Evolutionary conservation across 495 filamentous ascomycete genomes (phyloP), one percentile per base, ranked within the genome.

Genomic region (Neurospora sp.): DNA sequence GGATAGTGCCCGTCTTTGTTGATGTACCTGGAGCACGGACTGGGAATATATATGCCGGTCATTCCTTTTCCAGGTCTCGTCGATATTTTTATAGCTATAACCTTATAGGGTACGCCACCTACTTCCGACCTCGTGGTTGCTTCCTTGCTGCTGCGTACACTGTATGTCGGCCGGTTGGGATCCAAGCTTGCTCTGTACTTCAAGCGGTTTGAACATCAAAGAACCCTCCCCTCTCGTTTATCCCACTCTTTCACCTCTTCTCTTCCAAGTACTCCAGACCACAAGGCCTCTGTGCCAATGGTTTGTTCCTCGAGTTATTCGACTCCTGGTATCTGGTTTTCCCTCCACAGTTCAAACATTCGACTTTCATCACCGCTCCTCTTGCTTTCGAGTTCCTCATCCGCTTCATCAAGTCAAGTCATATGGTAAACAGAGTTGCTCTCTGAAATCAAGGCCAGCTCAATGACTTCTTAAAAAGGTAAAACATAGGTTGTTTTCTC

Each of bases 31-130:
- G 73, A 75, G 72, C 76, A 74, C 76, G 27, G 54, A 73, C 72
- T 70, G 72, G 44, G 38, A 59, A 72, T 79, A 78, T 76, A 77
- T 76, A 70, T 79, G 75, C 75, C 78, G 74, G 74, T 48, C 66
- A 27, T 23, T 76, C 74, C 77, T 72, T 38, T 71, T 75, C 62
- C 41, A 39, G 11, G 23, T 42, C 62, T 40, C 72, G 54, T 54
- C 69, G 41, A 16, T 74, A 39, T 77, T 71, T 73, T 72, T 72
- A 72, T 59, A 46, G 35, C 42, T 39, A 66, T 66, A 73, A 59
- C 70, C 66, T 69, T 71, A 66, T 40, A 72, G 72, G 77, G 72
- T 54, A 72, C 70, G 74, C 72, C 74, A 75, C 71, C 73, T 73
- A 41, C 73, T 69, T 70, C 66, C 31, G 27, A 69, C 71, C 71